Conservation (phyloP, 305 asterid genomes). For the Fraxinus floribunda region DNA sequence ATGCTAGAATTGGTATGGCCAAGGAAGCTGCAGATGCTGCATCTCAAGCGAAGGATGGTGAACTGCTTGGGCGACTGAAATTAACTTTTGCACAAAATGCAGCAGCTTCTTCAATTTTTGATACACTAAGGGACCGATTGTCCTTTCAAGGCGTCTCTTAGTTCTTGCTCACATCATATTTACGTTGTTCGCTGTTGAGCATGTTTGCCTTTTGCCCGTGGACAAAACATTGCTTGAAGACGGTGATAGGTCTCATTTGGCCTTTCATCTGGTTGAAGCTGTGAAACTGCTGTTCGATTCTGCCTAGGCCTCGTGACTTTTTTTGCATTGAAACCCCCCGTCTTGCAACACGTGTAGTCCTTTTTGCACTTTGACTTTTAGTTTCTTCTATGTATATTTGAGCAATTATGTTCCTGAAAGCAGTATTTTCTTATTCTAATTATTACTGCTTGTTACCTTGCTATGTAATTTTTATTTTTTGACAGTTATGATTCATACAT, state of each 20-base stretch:
- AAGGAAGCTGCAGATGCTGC: constrained; percentile 97
- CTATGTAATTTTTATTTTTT: background rate
- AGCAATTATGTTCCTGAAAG: background rate
- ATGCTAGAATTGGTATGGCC: constrained; percentile 91
- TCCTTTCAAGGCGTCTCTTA: constrained; percentile 79
- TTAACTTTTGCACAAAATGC: constrained; percentile 69
- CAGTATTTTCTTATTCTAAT: background rate
- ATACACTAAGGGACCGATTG: constrained; percentile 74
- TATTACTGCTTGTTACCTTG: background rate
- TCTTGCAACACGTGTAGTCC: background rate
- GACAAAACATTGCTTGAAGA: background rate
- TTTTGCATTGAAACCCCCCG: background rate
- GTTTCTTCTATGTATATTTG: background rate
- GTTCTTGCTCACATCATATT: constrained; percentile 1
- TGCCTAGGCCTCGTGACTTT: background rate
- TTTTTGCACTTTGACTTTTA: background rate
- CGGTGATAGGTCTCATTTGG: background rate
- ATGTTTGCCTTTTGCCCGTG: background rate
- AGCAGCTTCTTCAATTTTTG: constrained; percentile 73
- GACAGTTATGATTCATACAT: background rate
- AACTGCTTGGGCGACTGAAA: constrained; percentile 73
- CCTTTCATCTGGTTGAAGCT: background rate
- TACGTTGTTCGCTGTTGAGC: background rate
- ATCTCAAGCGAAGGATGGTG: constrained; percentile 86
- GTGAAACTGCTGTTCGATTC: background rate